Conservation (phyloP, 768 basidiomycete genomes). For the Kwoniella newhampshirensis region DNA sequence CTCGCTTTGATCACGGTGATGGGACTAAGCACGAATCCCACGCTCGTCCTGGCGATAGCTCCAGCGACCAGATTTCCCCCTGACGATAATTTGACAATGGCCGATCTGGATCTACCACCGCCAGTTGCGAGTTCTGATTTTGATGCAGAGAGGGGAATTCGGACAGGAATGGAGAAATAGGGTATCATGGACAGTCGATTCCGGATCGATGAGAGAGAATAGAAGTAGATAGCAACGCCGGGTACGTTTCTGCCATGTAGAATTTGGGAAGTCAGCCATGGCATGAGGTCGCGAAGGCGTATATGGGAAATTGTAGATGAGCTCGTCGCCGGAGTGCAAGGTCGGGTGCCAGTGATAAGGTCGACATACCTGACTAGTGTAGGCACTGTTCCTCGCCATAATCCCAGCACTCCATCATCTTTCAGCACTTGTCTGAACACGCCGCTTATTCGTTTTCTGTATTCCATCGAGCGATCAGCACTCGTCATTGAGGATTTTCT, state of each 20-base stretch:
- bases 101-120: constrained; percentile 21
- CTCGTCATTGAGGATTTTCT: not conserved
- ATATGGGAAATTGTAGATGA: too few relatives aligned
- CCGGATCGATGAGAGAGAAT: constrained; percentile 78
- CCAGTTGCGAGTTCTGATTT: constrained; percentile 14
- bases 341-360: too few relatives aligned
- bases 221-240: constrained; percentile 89
- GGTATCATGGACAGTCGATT: constrained; percentile 69
- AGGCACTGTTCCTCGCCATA: constrained; percentile 86
- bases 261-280: constrained; percentile 1
- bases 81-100: constrained; percentile 59
- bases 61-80: constrained; percentile 85
- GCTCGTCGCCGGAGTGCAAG: too few relatives aligned
- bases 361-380: constrained; percentile 65
- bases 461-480: not conserved
- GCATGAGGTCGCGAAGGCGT: not conserved
- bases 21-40: constrained; percentile 84
- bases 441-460: constrained; percentile 14
- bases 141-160: not conserved
- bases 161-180: constrained; percentile 61
- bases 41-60: constrained; percentile 72
- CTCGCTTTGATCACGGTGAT: constrained; percentile 88
- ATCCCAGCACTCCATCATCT: constrained; percentile 65
- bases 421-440: constrained; percentile 59
- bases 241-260: constrained; percentile 71